Evolutionary conservation across 2,329 filamentous ascomycete genomes (phyloP), one percentile per base, ranked within the genome.

Genomic region (Neopestalotiopsis clavispora): DNA sequence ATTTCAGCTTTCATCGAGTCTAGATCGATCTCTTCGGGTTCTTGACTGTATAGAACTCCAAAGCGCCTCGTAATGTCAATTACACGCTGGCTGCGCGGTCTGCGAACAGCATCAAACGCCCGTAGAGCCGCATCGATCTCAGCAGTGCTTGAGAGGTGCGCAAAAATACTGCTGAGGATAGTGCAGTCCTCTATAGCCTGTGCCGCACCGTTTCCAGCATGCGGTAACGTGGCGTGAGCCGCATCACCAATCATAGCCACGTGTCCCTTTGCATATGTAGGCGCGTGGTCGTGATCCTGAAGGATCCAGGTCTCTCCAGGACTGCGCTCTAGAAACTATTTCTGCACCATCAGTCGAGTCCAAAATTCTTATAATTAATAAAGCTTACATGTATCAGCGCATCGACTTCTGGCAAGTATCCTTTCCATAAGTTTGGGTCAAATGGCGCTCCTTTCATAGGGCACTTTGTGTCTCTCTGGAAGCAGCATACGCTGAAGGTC

Each of bases 121-220:
- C 38, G 40, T 40, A 71, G 40, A 14, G 69, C 69, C 4, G 67
- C 60, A 23, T 59, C 62, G 20, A 71, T 62, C 1, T 69, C 59
- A 6, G 40, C 28, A 30, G 30, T 38, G 40, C 40, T 60, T 38
- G 65, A 42, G 2, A 69, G 49, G 5, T 45, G 42, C 9, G 65
- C 65, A 61, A 71, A 71, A 5, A 71, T 14, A 17, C 64, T 52
- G 10, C 42, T 63, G 6, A 72, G 69, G 10, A 71, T 60, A 13
- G 71, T 65, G 13, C 66, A 67, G 62, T 71, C 71, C 40, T 72
- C 71, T 38, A 72, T 71, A 5, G 71, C 71, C 61, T 72, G 69
- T 9, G 71, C 71, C 2, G 71, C 71, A 23, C 71, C 71, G 20
- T 72, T 71, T 4, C 69, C 71, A 2, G 71, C 71, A n/a, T 72